Base-by-base conservation (phyloP, 2,329 filamentous ascomycete species). In the Aureobasidium sp. region DNA sequence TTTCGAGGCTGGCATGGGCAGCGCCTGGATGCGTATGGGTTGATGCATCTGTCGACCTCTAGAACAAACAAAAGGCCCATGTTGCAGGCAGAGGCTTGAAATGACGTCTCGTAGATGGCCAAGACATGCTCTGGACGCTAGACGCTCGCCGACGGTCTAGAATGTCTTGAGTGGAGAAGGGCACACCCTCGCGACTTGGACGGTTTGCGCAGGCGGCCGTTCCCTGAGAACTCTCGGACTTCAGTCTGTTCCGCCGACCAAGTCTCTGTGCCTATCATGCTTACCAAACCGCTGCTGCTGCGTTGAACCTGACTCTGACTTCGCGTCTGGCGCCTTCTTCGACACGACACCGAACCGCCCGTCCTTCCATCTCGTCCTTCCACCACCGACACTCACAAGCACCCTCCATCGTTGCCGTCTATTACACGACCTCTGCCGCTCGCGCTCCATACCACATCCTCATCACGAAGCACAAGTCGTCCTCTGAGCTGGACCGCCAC, bases 131-230 rank as follows among this genome's bases (percentile, higher is more conserved):
- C 14, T 49, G 34, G 56, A 41, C 55, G 55, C 55, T 58, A 58
- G 55, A 37, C 55, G 39, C 29, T 47, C 55, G 55, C 20, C 55
- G 27, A 12, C 0, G 56, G 44, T 59, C 56, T 59, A 59, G 56
- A 59, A 49, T 49, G 22, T 41, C 31, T 25, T 11, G 55, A 49
- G 57, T 61, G 57, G 57, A 61, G 57, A 61, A 61, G 29, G 42
- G 36, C 57, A 51, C 57, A 60, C 57, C n/a, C 44, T 61, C 57
- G 57, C 57, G 45, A 49, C 47, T 49, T 49, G 47, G 29, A 44
- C 57, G 57, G 57, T 61, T 61, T 49, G 56, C 45, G 44, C 34
- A 58, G 41, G 41, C 42, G 29, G 42, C 55, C 55, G 55, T 58
- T 60, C 42, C 57, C 34, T 49, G 45, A 49, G 45, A 49, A 60